Evolutionary conservation across 768 basidiomycete species (phyloP).

Genomic region (Termitomyces sp.): DNA sequence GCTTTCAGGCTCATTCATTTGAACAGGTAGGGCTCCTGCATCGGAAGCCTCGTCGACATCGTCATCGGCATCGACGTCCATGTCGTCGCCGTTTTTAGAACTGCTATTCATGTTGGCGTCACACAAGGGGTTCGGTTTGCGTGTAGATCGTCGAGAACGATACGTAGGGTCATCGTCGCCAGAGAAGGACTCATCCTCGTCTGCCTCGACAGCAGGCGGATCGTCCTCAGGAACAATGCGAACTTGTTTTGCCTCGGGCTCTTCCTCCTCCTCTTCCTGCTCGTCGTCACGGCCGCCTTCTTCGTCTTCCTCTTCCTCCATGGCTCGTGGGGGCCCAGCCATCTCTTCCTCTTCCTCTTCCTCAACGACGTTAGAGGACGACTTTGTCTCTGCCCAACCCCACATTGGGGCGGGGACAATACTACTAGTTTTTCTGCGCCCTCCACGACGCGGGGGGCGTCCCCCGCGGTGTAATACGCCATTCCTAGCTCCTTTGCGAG

Average conservation of each 20-base stretch:
- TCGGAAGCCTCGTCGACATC: conserved; percentile 14
- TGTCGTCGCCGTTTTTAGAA: conserved; percentile 10
- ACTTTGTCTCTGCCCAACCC: conserved; percentile 69
- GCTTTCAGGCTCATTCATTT: conserved; percentile 12
- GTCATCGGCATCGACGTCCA: conserved; percentile 12
- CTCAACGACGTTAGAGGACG: conserved; percentile 30
- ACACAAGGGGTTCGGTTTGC: conserved; percentile 4
- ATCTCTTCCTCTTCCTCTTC: conserved; percentile 49
- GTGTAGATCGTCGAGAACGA: conserved; percentile 8
- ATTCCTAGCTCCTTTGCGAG: conserved; percentile 16
- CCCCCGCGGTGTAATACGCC: conserved; percentile 10
- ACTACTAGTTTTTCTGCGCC: conserved; percentile 33
- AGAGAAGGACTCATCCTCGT: conserved; percentile 11
- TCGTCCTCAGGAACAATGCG: conserved; percentile 12
- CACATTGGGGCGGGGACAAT: conserved; percentile 80
- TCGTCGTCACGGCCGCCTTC: conserved; percentile 24
- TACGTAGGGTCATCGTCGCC: conserved; percentile 12
- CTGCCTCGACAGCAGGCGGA: conserved; percentile 10
- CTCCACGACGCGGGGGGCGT: conserved; percentile 19
- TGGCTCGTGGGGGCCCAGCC: conserved; percentile 40
- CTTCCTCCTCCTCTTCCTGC: conserved; percentile 23
- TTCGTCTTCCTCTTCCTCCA: conserved; percentile 60
- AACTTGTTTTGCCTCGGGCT: conserved; percentile 12
- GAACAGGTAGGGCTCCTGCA: conserved; percentile 4
- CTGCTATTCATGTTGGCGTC: conserved; percentile 8